phyloP scores from a whole-genome alignment of 805 yeast genomes.

The Grigorovia yakushimaensis region DNA sequence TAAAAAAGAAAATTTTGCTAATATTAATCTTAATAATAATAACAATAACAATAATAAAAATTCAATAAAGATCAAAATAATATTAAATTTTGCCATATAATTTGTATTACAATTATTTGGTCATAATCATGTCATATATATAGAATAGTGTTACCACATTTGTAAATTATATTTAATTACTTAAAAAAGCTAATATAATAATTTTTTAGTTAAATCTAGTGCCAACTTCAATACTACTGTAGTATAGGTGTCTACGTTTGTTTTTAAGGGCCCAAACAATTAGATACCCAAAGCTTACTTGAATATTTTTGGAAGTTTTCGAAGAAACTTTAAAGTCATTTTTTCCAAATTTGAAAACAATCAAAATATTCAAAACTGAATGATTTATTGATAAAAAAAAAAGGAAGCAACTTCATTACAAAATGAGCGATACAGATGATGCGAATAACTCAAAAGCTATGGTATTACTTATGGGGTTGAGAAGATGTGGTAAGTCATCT shows the following conservation, averaged over 20 bases:
- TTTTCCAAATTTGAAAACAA: no score
- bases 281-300: no score
- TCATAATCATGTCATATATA: slow-evolving; percentile 1
- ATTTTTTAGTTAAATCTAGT: background rate
- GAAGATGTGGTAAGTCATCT: slow-evolving; percentile 88
- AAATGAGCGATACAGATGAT: background rate
- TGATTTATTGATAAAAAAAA: no score
- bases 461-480: slow-evolving; percentile 76
- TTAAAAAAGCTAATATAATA: background rate
- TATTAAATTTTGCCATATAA: background rate
- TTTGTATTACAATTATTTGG: background rate
- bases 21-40: no score
- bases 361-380: no score
- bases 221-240: background rate
- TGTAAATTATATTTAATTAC: background rate
- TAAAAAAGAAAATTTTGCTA: background rate
- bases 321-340: no score
- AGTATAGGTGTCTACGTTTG: no score
- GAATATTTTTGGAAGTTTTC: no score
- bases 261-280: no score
- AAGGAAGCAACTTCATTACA: no score
- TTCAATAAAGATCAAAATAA: background rate
- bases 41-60: no score
- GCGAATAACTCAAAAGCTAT: slow-evolving; percentile 58
- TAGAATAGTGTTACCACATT: background rate